Evolutionary conservation across 1,284 basidiomycete species (phyloP).

Genomic region (Boletus subluridellus): DNA sequence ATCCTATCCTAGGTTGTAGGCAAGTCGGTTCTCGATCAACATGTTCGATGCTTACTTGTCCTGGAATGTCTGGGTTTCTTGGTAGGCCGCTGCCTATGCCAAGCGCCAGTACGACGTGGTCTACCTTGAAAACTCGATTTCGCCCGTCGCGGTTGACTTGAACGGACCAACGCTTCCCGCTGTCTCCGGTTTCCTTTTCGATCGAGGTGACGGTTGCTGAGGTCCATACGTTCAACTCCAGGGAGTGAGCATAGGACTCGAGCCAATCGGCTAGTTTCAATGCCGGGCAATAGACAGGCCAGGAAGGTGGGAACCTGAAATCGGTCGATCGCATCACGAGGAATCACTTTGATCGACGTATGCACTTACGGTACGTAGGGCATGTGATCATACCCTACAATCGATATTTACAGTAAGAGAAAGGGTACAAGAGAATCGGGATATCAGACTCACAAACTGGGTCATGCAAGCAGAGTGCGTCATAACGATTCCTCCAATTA

Average conservation of each 20-base stretch:
- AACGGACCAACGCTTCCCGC: slow-evolving; percentile 40
- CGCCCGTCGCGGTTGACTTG: slow-evolving; percentile 33
- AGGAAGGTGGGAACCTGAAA: slow-evolving; percentile 34
- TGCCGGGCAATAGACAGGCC: slow-evolving; percentile 43
- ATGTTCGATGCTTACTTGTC: slow-evolving; percentile 10
- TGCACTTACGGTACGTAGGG: slow-evolving; percentile 36
- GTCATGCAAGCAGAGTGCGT: slow-evolving; percentile 27
- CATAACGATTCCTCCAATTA: slow-evolving; percentile 32
- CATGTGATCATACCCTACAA: slow-evolving; percentile 34
- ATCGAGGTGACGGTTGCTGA: slow-evolving; percentile 36
- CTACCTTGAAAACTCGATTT: slow-evolving; percentile 36
- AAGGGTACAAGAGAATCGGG: not conserved
- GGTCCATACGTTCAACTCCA: slow-evolving; percentile 49
- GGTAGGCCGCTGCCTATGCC: slow-evolving; percentile 42
- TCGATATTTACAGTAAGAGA: not conserved
- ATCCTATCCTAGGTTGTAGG: slow-evolving; percentile 33
- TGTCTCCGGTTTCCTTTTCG: slow-evolving; percentile 29
- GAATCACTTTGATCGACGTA: not conserved
- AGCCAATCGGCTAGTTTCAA: slow-evolving; percentile 48
- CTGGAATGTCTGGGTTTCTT: slow-evolving; percentile 39
- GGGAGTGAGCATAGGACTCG: slow-evolving; percentile 43
- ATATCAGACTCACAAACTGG: slow-evolving; percentile 32
- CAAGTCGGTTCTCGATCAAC: slow-evolving; percentile 13
- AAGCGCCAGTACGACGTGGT: slow-evolving; percentile 41
- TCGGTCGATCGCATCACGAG: not conserved